phyloP scores from a whole-genome alignment of 1,284 basidiomycete genomes.

The Ganoderma lingzhi region DNA sequence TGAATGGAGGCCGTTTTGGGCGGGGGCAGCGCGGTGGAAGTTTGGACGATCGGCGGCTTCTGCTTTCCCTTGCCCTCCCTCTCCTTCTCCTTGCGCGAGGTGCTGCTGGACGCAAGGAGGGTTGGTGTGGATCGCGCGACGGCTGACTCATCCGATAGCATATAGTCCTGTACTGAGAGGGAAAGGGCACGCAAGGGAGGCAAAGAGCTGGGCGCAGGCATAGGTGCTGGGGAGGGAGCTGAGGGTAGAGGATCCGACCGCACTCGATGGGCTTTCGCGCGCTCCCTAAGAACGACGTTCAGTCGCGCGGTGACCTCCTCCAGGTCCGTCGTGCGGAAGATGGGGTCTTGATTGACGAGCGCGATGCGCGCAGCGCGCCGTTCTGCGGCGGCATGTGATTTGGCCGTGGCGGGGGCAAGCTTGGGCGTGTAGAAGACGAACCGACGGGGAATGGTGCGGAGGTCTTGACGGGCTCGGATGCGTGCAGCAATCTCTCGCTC shows the following conservation, averaged over 20 bases:
- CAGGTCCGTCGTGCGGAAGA: conserved; percentile 66
- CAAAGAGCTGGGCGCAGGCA: background rate
- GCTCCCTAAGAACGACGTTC: conserved; percentile 56
- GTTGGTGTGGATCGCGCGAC: conserved; percentile 14
- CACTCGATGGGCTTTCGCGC: conserved; percentile 35
- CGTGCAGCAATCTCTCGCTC: conserved; percentile 66
- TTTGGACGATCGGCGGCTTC: conserved; percentile 23
- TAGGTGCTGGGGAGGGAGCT: background rate
- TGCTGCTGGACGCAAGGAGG: conserved; percentile 6
- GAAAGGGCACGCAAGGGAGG: conserved; percentile 18
- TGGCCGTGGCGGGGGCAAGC: conserved; percentile 38
- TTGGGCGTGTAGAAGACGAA: conserved; percentile 72
- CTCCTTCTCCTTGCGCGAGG: conserved; percentile 29
- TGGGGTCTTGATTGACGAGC: conserved; percentile 40
- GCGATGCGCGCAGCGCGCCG: conserved; percentile 23
- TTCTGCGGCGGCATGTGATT: conserved; percentile 14
- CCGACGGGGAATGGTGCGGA: conserved; percentile 64
- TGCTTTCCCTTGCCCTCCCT: conserved; percentile 52
- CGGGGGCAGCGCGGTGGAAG: conserved; percentile 10
- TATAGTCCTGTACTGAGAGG: conserved; percentile 45
- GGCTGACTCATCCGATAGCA: conserved; percentile 43
- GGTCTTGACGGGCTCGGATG: conserved; percentile 67
- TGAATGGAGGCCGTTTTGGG: conserved; percentile 17
- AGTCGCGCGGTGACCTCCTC: conserved; percentile 63
- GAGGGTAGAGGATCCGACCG: conserved; percentile 24